Conservation (phyloP, 768 basidiomycete species). For the Mycena vitilis region DNA sequence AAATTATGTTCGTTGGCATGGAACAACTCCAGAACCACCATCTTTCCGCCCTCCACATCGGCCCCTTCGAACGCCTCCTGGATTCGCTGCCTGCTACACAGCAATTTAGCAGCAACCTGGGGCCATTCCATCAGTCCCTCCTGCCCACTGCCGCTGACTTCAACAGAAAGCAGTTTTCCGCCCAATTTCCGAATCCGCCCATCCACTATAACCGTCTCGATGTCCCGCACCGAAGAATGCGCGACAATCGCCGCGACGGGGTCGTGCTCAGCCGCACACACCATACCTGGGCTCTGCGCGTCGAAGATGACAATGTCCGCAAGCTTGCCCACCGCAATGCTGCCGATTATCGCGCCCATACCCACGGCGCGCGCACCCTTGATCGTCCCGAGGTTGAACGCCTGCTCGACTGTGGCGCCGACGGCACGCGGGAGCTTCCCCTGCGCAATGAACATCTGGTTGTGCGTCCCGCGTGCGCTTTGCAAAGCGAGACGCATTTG, state of each 20-base stretch:
- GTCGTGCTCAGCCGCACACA: constrained; percentile 30
- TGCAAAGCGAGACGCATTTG: constrained; percentile 34
- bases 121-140: constrained; percentile 10
- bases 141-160: not conserved
- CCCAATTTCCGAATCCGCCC: constrained; percentile 26
- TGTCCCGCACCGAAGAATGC: constrained; percentile 31
- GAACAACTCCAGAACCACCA: not conserved
- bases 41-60: constrained; percentile 9
- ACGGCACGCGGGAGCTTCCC: constrained; percentile 20
- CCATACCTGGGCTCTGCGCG: constrained; percentile 19
- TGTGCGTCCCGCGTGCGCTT: constrained; percentile 19
- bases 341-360: constrained; percentile 26
- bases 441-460: constrained; percentile 14
- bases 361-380: constrained; percentile 32
- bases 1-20: constrained; percentile 4
- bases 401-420: constrained; percentile 13
- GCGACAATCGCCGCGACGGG: constrained; percentile 33
- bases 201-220: constrained; percentile 36
- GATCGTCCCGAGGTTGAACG: constrained; percentile 35
- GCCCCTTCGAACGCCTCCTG: not conserved
- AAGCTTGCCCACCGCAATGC: constrained; percentile 27
- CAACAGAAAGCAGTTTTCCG: constrained; percentile 24
- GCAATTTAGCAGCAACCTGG: constrained; percentile 9
- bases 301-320: constrained; percentile 34
- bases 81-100: constrained; percentile 1